Conservation (phyloP, 2,329 filamentous ascomycete genomes). For the Tricladium varicosporioides region DNA sequence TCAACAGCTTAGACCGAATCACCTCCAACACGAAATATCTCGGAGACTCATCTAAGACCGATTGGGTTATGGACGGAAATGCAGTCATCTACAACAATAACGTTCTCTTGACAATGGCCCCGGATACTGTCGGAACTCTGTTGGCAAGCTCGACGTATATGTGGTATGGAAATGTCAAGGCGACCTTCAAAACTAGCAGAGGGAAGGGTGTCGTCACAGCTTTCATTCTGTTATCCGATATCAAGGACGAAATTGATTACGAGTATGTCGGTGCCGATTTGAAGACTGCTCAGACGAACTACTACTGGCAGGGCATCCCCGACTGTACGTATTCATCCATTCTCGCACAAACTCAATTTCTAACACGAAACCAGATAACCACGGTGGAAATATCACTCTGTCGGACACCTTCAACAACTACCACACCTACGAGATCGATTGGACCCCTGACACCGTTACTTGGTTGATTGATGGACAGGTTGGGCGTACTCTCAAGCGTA, state of each 20-base stretch:
- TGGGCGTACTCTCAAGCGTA: conserved; percentile 70
- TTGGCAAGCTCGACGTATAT: conserved; percentile 83
- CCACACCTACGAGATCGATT: conserved; percentile 92
- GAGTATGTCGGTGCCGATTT: conserved; percentile 88
- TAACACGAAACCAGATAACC: conserved; percentile 55
- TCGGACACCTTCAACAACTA: conserved; percentile 72
- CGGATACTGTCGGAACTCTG: conserved; percentile 81
- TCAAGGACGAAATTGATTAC: conserved; percentile 98
- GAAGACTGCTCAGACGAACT: conserved; percentile 83
- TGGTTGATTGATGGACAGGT: conserved; percentile 85
- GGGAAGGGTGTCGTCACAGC: conserved; percentile 91
- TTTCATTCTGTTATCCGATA: conserved; percentile 92
- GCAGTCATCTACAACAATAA: conserved; percentile 66
- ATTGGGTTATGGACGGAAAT: conserved; percentile 87
- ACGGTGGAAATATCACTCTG: conserved; percentile 68
- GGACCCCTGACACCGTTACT: conserved; percentile 80
- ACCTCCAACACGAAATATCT: conserved; percentile 77
- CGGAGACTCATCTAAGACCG: conserved; percentile 73
- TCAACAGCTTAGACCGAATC: conserved; percentile 70
- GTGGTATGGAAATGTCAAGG: conserved; percentile 95
- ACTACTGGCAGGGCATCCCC: conserved; percentile 91
- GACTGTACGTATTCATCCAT: conserved; percentile 64
- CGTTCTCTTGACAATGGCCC: conserved; percentile 85
- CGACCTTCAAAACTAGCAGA: conserved; percentile 78
- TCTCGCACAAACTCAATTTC: conserved; percentile 14